These are phyloP conservation scores for Biscogniauxia mediterranea DNA, from an alignment of 2,329 filamentous ascomycete genomes.

Conservation along the genomic window DNA sequence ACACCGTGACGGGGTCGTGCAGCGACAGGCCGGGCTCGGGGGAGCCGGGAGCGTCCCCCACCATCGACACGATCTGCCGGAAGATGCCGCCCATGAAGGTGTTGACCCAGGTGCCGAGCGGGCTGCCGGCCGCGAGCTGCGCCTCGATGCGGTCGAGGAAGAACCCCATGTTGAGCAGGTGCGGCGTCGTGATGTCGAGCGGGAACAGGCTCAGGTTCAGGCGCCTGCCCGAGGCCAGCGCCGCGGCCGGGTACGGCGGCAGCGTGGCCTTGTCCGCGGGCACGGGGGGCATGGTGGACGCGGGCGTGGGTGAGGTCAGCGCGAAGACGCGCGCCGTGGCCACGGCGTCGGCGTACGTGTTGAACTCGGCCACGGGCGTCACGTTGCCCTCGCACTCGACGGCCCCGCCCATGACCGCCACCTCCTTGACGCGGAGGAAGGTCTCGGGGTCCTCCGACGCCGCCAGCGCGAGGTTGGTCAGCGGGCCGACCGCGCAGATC, in stretches of 20 bases:
- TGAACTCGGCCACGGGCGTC: slow-evolving; percentile 88
- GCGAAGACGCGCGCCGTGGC: slow-evolving; percentile 76
- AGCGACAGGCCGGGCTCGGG: slow-evolving; percentile 60
- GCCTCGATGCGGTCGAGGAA: slow-evolving; percentile 57
- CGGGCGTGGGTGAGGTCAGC: slow-evolving; percentile 69
- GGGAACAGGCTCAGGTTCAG: slow-evolving; percentile 72
- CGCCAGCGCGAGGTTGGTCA: slow-evolving; percentile 91
- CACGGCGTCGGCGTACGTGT: slow-evolving; percentile 84
- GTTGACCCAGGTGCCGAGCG: slow-evolving; percentile 70
- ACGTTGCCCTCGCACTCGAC: slow-evolving; percentile 79
- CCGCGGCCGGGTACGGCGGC: slow-evolving; percentile 58
- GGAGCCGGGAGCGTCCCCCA: slow-evolving; percentile 47
- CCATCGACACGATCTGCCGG: slow-evolving; percentile 62
- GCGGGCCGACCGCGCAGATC: slow-evolving; percentile 84
- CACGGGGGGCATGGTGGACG: slow-evolving; percentile 75
- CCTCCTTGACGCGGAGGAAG: slow-evolving; percentile 84
- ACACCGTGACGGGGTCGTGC: slow-evolving; percentile 77
- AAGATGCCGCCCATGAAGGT: slow-evolving; percentile 73
- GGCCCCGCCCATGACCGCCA: slow-evolving; percentile 93
- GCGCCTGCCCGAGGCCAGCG: slow-evolving; percentile 50
- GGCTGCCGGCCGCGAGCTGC: slow-evolving; percentile 61
- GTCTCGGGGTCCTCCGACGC: slow-evolving; percentile 85
- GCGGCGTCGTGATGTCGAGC: slow-evolving; percentile 72
- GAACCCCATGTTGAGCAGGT: slow-evolving; percentile 60
- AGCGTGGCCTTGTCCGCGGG: slow-evolving; percentile 51